phyloP scores from a whole-genome alignment of 805 yeast species.

The Myxozyma udenii region DNA sequence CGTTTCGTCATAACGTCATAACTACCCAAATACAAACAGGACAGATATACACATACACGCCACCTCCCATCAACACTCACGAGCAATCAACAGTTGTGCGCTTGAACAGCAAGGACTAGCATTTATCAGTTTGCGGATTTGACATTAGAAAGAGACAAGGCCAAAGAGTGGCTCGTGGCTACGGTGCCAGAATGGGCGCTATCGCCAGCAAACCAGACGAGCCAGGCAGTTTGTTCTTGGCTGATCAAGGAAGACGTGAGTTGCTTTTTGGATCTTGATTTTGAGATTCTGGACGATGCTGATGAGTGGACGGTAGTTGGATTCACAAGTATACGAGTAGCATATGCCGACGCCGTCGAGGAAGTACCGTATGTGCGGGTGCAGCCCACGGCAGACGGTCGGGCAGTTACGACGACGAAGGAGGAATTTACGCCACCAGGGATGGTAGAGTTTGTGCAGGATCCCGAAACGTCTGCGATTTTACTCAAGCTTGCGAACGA shows the following conservation, averaged over 20 bases:
- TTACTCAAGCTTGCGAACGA: constrained; percentile 13
- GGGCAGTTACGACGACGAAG: background rate
- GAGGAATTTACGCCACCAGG: background rate
- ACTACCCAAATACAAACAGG: too few relatives aligned
- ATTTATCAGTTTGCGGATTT: too few relatives aligned
- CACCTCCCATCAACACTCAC: too few relatives aligned
- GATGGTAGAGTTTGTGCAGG: constrained; percentile 26
- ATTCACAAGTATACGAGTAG: background rate
- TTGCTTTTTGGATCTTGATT: too few relatives aligned
- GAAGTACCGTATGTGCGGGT: background rate
- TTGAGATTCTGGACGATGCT: too few relatives aligned
- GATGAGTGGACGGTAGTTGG: too few relatives aligned
- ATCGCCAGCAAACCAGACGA: constrained; percentile 23
- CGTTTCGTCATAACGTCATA: too few relatives aligned
- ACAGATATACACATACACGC: too few relatives aligned
- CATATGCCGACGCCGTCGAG: background rate
- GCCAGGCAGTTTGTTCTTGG: constrained; percentile 12
- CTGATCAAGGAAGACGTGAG: constrained; percentile 23
- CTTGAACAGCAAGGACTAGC: too few relatives aligned
- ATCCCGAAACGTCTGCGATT: constrained; percentile 11
- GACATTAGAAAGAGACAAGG: too few relatives aligned
- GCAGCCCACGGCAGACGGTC: background rate
- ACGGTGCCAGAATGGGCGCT: constrained; percentile 24
- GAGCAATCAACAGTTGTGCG: too few relatives aligned
- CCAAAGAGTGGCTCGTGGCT: too few relatives aligned